Evolutionary conservation across 1,284 basidiomycete genomes (phyloP).

Genomic region (Cryptococcus sp.): DNA sequence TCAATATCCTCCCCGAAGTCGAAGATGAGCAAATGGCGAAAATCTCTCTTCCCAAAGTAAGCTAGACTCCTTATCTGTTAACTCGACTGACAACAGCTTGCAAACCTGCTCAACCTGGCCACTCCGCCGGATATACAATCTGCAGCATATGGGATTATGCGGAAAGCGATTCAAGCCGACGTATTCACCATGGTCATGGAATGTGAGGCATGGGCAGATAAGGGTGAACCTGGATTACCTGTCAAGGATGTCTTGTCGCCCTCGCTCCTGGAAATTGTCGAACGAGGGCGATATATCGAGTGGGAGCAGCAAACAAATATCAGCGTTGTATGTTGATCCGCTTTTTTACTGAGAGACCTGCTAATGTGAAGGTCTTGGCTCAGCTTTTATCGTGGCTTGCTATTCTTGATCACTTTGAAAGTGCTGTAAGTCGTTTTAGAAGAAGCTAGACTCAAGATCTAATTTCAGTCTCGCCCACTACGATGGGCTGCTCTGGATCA

Average conservation of each 20-base stretch:
- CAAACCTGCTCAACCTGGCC: constrained; percentile 29
- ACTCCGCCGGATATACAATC: constrained; percentile 32
- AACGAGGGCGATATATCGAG: constrained; percentile 51
- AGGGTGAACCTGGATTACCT: constrained; percentile 49
- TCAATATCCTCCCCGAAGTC: constrained; percentile 64
- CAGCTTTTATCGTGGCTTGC: constrained; percentile 86
- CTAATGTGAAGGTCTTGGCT: constrained; percentile 16
- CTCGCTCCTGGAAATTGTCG: constrained; percentile 59
- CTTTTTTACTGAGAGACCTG: not conserved
- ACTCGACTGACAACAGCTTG: constrained; percentile 14
- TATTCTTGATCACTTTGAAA: constrained; percentile 76
- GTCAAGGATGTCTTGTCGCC: constrained; percentile 54
- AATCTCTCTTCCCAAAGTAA: constrained; percentile 52
- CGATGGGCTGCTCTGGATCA: constrained; percentile 71
- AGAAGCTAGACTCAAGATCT: not conserved
- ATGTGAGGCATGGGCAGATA: constrained; percentile 55
- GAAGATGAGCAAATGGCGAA: constrained; percentile 62
- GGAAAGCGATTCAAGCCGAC: constrained; percentile 29
- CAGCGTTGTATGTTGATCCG: constrained; percentile 9
- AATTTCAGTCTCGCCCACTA: constrained; percentile 37
- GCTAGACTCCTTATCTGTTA: too few species aligned
- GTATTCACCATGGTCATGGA: constrained; percentile 65
- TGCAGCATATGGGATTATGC: constrained; percentile 38
- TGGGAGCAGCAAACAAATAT: constrained; percentile 46
- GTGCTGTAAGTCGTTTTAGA: constrained; percentile 59